Evolutionary conservation across 805 yeast species (phyloP).

Genomic region (Saccharomycopsis fodiens): DNA sequence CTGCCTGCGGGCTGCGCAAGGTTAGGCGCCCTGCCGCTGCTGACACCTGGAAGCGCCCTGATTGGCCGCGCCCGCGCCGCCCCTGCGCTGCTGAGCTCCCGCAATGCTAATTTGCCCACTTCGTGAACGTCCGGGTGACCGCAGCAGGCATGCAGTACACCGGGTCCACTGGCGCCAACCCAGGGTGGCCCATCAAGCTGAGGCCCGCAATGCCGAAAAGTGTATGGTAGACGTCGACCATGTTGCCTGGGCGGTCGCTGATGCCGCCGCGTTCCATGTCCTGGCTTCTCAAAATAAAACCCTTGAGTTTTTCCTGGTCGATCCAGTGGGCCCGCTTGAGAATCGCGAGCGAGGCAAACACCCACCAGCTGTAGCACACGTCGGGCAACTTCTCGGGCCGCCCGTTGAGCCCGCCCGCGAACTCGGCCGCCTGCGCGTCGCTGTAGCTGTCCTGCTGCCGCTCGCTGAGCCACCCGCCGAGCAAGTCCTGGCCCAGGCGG

Average conservation of each 20-base stretch:
- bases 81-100: background rate
- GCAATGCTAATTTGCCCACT: slow-evolving; percentile 1
- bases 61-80: slow-evolving; percentile 1
- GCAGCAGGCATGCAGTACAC: slow-evolving; percentile 70
- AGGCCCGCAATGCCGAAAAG: slow-evolving; percentile 85
- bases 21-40: background rate
- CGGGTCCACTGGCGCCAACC: slow-evolving; percentile 66
- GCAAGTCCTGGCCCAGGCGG: slow-evolving; percentile 33
- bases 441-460: slow-evolving; percentile 53
- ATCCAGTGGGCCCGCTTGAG: slow-evolving; percentile 69
- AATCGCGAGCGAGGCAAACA: slow-evolving; percentile 64
- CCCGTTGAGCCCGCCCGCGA: slow-evolving; percentile 88
- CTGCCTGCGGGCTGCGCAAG: background rate
- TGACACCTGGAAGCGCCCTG: background rate
- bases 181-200: slow-evolving; percentile 53
- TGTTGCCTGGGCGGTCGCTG: slow-evolving; percentile 85
- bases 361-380: slow-evolving; percentile 99
- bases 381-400: slow-evolving; percentile 94
- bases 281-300: slow-evolving; percentile 71
- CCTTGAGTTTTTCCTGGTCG: slow-evolving; percentile 50
- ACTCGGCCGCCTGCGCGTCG: slow-evolving; percentile 23
- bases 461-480: slow-evolving; percentile 86
- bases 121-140: slow-evolving; percentile 28
- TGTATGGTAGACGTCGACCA: slow-evolving; percentile 90
- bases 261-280: slow-evolving; percentile 80